These are phyloP conservation scores for Gillenia trifoliata DNA, from an alignment of 306 rosid species.

Conservation along the genomic window DNA sequence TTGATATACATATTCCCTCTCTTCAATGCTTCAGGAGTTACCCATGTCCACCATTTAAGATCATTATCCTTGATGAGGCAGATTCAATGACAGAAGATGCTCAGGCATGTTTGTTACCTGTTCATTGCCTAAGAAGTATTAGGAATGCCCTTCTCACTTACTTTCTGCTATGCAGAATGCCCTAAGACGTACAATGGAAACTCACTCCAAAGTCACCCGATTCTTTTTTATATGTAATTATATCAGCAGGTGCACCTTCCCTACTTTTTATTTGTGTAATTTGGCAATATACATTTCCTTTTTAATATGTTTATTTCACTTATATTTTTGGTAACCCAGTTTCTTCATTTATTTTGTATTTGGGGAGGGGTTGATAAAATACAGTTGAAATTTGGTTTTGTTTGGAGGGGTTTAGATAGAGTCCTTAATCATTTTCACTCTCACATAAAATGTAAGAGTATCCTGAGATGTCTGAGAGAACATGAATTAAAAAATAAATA, in stretches of 20 bases:
- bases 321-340: neutral
- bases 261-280: neutral
- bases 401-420: neutral
- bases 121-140: neutral
- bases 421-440: neutral
- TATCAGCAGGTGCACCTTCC: constrained; percentile 65
- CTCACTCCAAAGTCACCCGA: constrained; percentile 86
- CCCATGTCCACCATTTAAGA: constrained; percentile 90
- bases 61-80: constrained; percentile 91
- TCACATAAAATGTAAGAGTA: neutral
- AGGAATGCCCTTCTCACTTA: constrained; percentile 3
- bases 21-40: constrained; percentile 45
- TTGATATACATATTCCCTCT: neutral
- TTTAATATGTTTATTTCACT: neutral
- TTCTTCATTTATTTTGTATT: neutral
- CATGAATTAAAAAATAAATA: too few relatives aligned
- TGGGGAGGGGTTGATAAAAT: neutral
- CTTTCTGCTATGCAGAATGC: constrained; percentile 66
- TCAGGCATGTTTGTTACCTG: constrained; percentile 47
- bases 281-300: neutral
- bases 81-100: constrained; percentile 99
- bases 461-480: neutral
- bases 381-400: neutral
- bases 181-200: constrained; percentile 88
- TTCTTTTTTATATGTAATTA: constrained; percentile 96